Evolutionary conservation across 768 basidiomycete species (phyloP), one percentile per base, ranked within the genome.

Genomic region (Candolleomyces eurysporus): DNA sequence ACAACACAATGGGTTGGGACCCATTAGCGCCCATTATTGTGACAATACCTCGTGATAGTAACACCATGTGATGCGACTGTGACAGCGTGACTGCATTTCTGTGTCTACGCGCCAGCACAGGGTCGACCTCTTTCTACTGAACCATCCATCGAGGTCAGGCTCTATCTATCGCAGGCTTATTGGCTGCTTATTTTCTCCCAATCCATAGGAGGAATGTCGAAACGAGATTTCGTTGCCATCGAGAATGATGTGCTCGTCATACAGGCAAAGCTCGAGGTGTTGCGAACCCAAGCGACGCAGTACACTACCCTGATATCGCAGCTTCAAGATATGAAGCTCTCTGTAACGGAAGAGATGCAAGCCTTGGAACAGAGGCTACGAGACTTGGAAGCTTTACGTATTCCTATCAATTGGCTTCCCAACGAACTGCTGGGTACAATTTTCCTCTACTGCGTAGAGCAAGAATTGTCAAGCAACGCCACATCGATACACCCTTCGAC

Each of bases 341-440:
- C 75, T 3, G 67, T 78, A 13, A 66, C 63, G 17, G 62, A 57
- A 40, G 77, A 83, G 66, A 75, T 68, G 56, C 63, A 65, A 60
- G 66, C 61, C 0, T 64, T 80, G 32, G 70, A 71, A 51, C 63
- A 65, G 40, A 73, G 70, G 60, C 66, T 71, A 43, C 64, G 60
- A 21, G 68, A 67, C 1, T 70, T 84, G n/a, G 69, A 79, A 49
- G 73, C 70, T 14, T 73, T 78, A 65, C 76, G 72, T 50, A 71
- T 76, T 26, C 83, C 83, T 16, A 75, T 83, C 59, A 78, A 82
- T 62, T 81, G 80, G 77, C 76, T 84, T 50, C 83, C 84, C 14
- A 61, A 74, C 42, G 84, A 85, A 63, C 68, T 84, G 19, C 75
- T 85, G 46, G 64, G 73, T 43, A 73, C 78, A 7, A 74, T 84